These are phyloP conservation scores for Coemansia sp. DNA, from an alignment of 192 early-diverging fungal genomes.

Conservation along the genomic window DNA sequence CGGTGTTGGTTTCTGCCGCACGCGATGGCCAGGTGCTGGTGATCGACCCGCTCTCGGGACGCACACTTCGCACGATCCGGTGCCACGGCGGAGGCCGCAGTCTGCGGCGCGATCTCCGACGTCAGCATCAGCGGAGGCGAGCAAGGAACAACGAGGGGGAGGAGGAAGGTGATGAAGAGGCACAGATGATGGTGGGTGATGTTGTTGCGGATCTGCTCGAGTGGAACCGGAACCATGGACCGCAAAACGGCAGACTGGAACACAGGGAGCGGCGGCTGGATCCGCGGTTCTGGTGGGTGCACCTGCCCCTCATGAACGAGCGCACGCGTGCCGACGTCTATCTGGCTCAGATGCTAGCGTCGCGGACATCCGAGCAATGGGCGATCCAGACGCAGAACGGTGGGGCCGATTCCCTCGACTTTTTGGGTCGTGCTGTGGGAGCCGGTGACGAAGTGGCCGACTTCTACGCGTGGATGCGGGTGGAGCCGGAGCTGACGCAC, in stretches of 20 bases:
- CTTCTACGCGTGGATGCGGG: conserved; percentile 17
- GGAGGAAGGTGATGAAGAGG: not conserved
- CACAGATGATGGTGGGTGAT: not conserved
- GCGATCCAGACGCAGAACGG: conserved; percentile 6
- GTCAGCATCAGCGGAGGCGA: not conserved
- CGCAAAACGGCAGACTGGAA: not conserved
- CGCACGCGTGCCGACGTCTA: conserved; percentile 11
- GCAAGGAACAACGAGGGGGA: not conserved
- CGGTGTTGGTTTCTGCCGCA: conserved; percentile 26
- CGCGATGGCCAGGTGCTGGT: conserved; percentile 36
- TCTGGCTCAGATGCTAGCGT: conserved; percentile 21
- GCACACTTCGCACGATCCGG: conserved; percentile 14
- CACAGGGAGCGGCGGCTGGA: conserved; percentile 4
- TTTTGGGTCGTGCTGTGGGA: not conserved
- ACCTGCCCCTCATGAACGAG: conserved; percentile 15
- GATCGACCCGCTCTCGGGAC: conserved; percentile 23
- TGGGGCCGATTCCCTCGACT: conserved; percentile 15
- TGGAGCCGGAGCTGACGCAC: conserved; percentile 1
- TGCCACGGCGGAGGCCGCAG: conserved; percentile 26
- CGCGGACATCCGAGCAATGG: conserved; percentile 24
- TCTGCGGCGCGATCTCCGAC: not conserved
- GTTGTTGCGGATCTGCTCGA: not conserved
- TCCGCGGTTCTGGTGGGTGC: conserved; percentile 40
- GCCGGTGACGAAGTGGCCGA: conserved; percentile 16
- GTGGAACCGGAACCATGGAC: not conserved